phyloP scores from a whole-genome alignment of 768 basidiomycete genomes.

The Auricularia heimuer region DNA sequence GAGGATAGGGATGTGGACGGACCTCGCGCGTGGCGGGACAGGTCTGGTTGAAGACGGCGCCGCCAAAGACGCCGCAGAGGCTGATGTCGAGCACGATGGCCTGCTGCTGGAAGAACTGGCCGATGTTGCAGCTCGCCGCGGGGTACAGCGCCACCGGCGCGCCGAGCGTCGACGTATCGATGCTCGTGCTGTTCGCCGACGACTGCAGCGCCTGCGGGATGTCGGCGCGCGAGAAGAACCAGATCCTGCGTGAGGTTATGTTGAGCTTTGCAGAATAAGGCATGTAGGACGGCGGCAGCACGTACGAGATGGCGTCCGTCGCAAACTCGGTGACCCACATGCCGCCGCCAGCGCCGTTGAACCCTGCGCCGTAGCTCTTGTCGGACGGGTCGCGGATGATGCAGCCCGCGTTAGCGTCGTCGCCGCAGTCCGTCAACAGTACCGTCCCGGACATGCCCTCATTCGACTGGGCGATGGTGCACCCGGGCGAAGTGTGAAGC shows the following conservation, averaged over 20 bases:
- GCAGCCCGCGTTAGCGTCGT: constrained; percentile 57
- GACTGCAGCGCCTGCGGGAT: constrained; percentile 40
- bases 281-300: constrained; percentile 2
- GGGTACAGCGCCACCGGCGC: constrained; percentile 65
- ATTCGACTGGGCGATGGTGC: constrained; percentile 9
- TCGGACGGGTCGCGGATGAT: constrained; percentile 44
- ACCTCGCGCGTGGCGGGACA: constrained; percentile 4
- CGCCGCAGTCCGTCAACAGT: constrained; percentile 26
- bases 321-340: constrained; percentile 70
- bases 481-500: constrained; percentile 4
- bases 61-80: constrained; percentile 13
- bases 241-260: background rate
- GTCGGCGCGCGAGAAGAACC: constrained; percentile 23
- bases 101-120: constrained; percentile 21
- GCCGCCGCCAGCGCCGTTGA: constrained; percentile 59
- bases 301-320: constrained; percentile 52
- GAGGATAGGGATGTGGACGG: too few relatives aligned
- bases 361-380: constrained; percentile 53
- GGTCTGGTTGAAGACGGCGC: constrained; percentile 3
- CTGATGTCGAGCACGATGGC: constrained; percentile 15
- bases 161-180: constrained; percentile 47
- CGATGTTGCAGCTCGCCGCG: constrained; percentile 38
- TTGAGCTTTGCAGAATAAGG: constrained; percentile 8
- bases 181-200: constrained; percentile 36
- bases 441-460: constrained; percentile 14